Conservation (phyloP, 768 basidiomycete species). For the Pulveroboletus sp. region DNA sequence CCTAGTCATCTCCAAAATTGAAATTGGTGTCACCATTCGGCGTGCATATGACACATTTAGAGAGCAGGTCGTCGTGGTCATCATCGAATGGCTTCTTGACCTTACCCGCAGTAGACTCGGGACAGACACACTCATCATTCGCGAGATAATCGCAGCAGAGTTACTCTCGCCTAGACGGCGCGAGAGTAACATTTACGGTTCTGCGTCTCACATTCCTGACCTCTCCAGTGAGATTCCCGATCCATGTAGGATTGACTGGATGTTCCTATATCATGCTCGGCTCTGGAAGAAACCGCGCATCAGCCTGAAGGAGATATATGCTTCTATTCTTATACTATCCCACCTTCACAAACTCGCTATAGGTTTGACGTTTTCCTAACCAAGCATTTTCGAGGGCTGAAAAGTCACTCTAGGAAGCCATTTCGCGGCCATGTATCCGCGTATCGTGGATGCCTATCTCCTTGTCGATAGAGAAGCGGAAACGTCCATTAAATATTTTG, state of each 20-base stretch:
- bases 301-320: slow-evolving; percentile 79
- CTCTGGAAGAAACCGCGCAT: slow-evolving; percentile 83
- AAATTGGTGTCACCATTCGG: slow-evolving; percentile 86
- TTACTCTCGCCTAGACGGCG: slow-evolving; percentile 57
- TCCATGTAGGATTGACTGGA: slow-evolving; percentile 63
- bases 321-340: slow-evolving; percentile 65
- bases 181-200: slow-evolving; percentile 43
- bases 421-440: slow-evolving; percentile 80
- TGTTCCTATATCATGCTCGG: slow-evolving; percentile 77
- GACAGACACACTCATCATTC: slow-evolving; percentile 59
- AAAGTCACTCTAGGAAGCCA: slow-evolving; percentile 55
- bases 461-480: slow-evolving; percentile 92
- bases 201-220: slow-evolving; percentile 34
- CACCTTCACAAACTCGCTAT: slow-evolving; percentile 71
- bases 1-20: slow-evolving; percentile 76
- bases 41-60: slow-evolving; percentile 83
- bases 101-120: slow-evolving; percentile 69
- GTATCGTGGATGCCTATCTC: slow-evolving; percentile 86
- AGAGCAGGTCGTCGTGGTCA: slow-evolving; percentile 77
- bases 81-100: slow-evolving; percentile 85
- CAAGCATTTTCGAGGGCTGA: slow-evolving; percentile 4
- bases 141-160: slow-evolving; percentile 69
- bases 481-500: slow-evolving; percentile 90
- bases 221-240: slow-evolving; percentile 39
- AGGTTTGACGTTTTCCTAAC: slow-evolving; percentile 41